Base-by-base conservation (phyloP, 441 rosid species). In the Euphorbia schlechtendalii region DNA sequence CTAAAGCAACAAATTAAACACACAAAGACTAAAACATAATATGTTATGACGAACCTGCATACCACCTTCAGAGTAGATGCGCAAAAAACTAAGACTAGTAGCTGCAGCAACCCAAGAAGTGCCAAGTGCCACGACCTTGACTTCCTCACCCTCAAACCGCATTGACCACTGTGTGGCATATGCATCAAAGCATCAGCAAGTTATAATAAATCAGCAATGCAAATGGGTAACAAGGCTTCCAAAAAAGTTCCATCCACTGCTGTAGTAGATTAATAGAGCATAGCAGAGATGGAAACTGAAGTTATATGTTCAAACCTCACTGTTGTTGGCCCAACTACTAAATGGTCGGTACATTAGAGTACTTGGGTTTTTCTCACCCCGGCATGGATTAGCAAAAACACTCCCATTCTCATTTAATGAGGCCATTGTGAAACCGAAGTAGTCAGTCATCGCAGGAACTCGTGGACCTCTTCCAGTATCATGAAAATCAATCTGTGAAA, bases 131-230 rank as follows among this genome's bases (percentile, higher is more conserved):
- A 90, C 93, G 59, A 74, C 92, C 77, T 86, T 87, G 76, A 93
- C 97, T 79, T 90, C 97, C 84, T 93, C 99, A 46, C 88, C 95
- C 82, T 86, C 99, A 76, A 93, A 87, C 57, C 96, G 86, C 99
- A 90, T 88, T 62, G 96, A 90, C 99, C 97, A 93, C 99, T 90
- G 78, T 1, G 49, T 14, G 18, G 66, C 59, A 78, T 22, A 74
- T 14, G 59, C 53, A 66, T 52, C 51, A 55, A 59, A 4, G 64
- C 54, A 38, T 69, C 66, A 77, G 73, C 32, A 71, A 17, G 48
- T 17, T 52, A 36, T 53, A 20, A 25, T 56, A 65, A 57, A 27
- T 12, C 14, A 49, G 59, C 67, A 30, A 58, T 48, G 64, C 71
- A 60, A 17, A 38, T 25, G 51, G 13, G 48, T 12, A 30, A 66